A percentile compares a stretch with the other conserved stretches of the same genome.
Evolutionary conservation across 108 stramenopile genomes (phyloP).

Genomic region (Cyclotella sp.): DNA sequence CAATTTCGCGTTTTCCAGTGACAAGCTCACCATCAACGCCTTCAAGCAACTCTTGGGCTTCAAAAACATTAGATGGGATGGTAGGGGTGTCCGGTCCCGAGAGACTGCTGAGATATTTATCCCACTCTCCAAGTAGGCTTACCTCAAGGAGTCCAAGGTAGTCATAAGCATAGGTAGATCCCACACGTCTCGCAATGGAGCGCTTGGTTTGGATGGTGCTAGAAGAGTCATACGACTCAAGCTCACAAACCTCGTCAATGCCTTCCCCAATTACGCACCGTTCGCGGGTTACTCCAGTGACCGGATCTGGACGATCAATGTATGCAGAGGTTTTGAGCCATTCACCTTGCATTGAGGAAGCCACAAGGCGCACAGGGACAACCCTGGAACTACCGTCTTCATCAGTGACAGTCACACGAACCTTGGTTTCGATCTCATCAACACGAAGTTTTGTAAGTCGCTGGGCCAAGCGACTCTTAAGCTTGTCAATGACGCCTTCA

Average conservation of each 20-base stretch:
- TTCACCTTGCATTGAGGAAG: constrained; percentile 93
- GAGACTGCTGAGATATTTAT: constrained; percentile 62
- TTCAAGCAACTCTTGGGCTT: constrained; percentile 80
- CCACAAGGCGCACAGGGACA: constrained; percentile 92
- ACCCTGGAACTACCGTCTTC: constrained; percentile 69
- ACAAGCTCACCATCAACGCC: constrained; percentile 77
- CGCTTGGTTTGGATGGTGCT: constrained; percentile 95
- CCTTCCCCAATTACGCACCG: constrained; percentile 85
- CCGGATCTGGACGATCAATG: constrained; percentile 91
- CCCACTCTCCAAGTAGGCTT: constrained; percentile 85
- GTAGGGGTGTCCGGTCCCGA: constrained; percentile 45
- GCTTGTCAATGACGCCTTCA: constrained; percentile 67
- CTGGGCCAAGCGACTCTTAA: constrained; percentile 85
- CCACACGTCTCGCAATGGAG: constrained; percentile 95
- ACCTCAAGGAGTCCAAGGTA: constrained; percentile 97
- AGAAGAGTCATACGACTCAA: constrained; percentile 91
- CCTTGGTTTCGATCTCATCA: constrained; percentile 98
- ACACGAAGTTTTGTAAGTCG: constrained; percentile 94
- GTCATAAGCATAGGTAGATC: constrained; percentile 97
- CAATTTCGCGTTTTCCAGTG: constrained; percentile 81
- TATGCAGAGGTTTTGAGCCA: constrained; percentile 94
- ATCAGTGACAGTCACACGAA: constrained; percentile 69
- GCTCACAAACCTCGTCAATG: constrained; percentile 77
- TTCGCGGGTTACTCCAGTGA: constrained; percentile 92
- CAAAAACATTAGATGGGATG: constrained; percentile 77